Conservation (phyloP, 2,329 filamentous ascomycete genomes). For the Aspergillus aculeatinus region DNA sequence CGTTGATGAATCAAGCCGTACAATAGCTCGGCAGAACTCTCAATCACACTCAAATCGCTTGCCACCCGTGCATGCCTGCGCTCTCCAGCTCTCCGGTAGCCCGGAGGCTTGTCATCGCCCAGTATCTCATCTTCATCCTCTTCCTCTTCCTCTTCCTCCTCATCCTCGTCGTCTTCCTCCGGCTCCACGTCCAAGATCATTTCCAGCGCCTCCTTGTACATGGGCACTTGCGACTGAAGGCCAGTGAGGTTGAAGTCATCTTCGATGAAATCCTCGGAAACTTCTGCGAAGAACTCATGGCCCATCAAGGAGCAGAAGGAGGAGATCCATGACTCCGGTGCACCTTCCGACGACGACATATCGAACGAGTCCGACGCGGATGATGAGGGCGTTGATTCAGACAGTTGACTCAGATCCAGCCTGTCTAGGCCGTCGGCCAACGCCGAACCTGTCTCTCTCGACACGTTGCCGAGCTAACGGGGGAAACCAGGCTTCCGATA, state of each 20-base stretch:
- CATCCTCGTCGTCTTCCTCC: slow-evolving; percentile 73
- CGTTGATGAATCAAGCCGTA: slow-evolving; percentile 98
- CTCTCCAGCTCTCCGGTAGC: slow-evolving; percentile 56
- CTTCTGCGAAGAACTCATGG: slow-evolving; percentile 98
- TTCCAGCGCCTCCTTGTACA: slow-evolving; percentile 99
- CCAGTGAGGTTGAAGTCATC: slow-evolving; percentile 99
- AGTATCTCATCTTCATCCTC: slow-evolving; percentile 68
- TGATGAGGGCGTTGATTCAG: slow-evolving; percentile 43
- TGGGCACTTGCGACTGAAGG: slow-evolving; percentile 88
- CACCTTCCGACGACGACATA: slow-evolving; percentile 48
- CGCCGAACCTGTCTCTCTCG: slow-evolving; percentile 46
- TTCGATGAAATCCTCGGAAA: slow-evolving; percentile 98
- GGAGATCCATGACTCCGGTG: slow-evolving; percentile 91
- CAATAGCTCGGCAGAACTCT: slow-evolving; percentile 95
- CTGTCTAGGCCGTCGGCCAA: slow-evolving; percentile 50
- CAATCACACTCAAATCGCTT: slow-evolving; percentile 91
- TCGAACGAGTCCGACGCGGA: slow-evolving; percentile 41
- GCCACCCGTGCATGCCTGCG: slow-evolving; percentile 82
- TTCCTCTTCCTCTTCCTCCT: slow-evolving; percentile 66
- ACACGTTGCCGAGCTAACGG: slow-evolving; percentile 44
- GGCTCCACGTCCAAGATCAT: slow-evolving; percentile 99
- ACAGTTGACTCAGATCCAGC: slow-evolving; percentile 48
- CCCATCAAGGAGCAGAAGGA: slow-evolving; percentile 94
- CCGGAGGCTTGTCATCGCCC: slow-evolving; percentile 51
- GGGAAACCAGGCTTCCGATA: slow-evolving; percentile 10